Base-by-base conservation (phyloP, 202 grass and related monocot species). In the Alloteropsis angusta region DNA sequence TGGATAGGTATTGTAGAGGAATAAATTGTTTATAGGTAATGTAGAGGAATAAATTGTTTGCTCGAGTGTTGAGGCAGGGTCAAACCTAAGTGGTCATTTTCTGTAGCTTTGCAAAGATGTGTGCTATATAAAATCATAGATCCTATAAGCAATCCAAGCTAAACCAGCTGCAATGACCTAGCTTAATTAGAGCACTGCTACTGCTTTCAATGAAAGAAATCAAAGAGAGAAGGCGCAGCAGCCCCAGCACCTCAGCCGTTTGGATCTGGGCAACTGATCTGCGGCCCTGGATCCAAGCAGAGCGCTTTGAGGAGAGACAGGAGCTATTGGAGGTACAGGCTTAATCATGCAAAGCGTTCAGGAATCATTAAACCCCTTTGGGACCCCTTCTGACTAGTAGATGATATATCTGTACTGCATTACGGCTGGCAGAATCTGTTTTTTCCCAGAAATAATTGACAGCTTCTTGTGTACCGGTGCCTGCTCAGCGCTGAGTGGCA, bases 341-440 rank as follows among this genome's bases (percentile, higher is more conserved):
- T 52, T 75, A 85, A 89, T 82, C 82, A 82, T 85, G 87, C 82
- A 82, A 82, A 85, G 78, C 60, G 58, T 60, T 82, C 87, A 82
- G 64, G 72, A 66, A 77, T 73, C 87, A 89, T 89, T 85, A 85
- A 82, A 45, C 48, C 18, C 48, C 54, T 50, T 68, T 47, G 73
- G 82, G 82, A 38, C 65, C 58, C 75, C 71, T 60, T 39, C 67
- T 78, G 78, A 85, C 73, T 66, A 58, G 72, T 77, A 65, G 77
- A 89, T 56, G 83, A 85, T 46, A 85, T 89, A 89, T 89, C 74
- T 89, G 78, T 85, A 89, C 87, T 85, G 83, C 83, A 89, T 89
- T 89, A 85, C 67, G 78, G 83, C 78, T 85, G 87, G 87, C 82
- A 82, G 87, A 85, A 89, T 78, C 72, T 89, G 87, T 82, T 82